Percentiles rank a stretch among this genome's conserved stretches.
Evolutionary conservation across 2,329 filamentous ascomycete genomes (phyloP).

Genomic region (Apiospora aurea): DNA sequence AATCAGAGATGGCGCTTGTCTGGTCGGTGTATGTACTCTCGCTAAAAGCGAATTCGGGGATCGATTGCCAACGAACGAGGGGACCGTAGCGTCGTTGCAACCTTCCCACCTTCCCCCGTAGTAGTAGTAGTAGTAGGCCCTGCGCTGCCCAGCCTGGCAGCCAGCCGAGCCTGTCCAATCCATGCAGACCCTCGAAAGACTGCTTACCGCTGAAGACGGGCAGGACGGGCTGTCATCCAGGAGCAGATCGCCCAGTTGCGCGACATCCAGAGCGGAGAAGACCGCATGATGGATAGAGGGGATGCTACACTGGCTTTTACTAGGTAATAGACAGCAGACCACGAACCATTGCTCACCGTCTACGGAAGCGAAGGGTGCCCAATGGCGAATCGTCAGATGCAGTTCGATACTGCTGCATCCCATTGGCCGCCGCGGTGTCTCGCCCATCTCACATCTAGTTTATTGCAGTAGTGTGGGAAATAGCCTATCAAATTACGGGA

Average conservation of each 20-base stretch:
- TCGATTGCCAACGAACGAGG: neutral
- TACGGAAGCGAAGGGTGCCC: neutral
- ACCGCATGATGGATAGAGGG: slow-evolving; percentile 7
- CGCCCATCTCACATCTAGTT: neutral
- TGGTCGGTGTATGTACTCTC: neutral
- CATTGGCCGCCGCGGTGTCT: neutral
- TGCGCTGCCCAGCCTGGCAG: slow-evolving; percentile 7
- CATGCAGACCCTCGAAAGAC: neutral
- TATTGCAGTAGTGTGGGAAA: neutral
- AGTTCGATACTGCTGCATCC: neutral
- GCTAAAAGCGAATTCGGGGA: neutral
- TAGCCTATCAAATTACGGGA: slow-evolving; percentile 10
- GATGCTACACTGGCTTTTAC: neutral
- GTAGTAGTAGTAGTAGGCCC: neutral
- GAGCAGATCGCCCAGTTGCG: neutral
- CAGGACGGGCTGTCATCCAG: neutral
- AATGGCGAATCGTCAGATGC: neutral
- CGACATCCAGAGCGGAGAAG: neutral
- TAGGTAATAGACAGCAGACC: too few species aligned
- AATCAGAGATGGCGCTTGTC: neutral
- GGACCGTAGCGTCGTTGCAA: neutral
- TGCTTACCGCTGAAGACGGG: neutral
- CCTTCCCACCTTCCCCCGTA: neutral
- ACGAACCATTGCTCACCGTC: slow-evolving; percentile 3
- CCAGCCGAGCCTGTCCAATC: too few species aligned